Evolutionary conservation across 202 grass and related monocot species (phyloP).

Genomic region (Zizania palustris): DNA sequence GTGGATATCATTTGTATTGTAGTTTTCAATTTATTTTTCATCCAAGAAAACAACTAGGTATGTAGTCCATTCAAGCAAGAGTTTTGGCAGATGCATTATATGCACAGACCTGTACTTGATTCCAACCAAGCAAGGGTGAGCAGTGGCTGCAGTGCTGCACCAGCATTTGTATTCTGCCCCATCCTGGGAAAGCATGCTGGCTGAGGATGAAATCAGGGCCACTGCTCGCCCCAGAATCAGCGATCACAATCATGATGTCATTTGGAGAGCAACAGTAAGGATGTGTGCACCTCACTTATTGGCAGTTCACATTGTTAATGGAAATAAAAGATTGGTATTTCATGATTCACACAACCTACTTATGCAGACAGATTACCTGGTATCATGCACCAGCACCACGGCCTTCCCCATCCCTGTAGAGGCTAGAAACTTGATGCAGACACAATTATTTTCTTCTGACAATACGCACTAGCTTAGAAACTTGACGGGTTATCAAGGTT

Average conservation of each 20-base stretch:
- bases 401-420: conserved; percentile 67
- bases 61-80: background rate
- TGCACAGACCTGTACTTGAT: conserved; percentile 50
- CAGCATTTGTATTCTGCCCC: conserved; percentile 51
- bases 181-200: conserved; percentile 58
- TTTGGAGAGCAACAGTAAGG: conserved; percentile 40
- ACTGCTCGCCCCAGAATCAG: conserved; percentile 33
- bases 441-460: background rate
- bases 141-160: conserved; percentile 40
- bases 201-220: conserved; percentile 62
- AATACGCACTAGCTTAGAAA: background rate
- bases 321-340: conserved; percentile 7
- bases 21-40: conserved; percentile 2
- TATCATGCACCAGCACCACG: conserved; percentile 70
- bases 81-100: conserved; percentile 11
- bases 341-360: background rate
- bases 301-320: conserved; percentile 2
- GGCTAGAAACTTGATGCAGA: too few relatives aligned
- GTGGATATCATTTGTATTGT: conserved; percentile 5
- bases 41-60: conserved; percentile 13
- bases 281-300: conserved; percentile 59
- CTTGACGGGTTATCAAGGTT: background rate
- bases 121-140: conserved; percentile 42
- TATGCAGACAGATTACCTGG: conserved; percentile 46
- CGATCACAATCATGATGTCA: conserved; percentile 53